These are phyloP conservation scores for Warburgia ugandensis DNA, from an alignment of 164 flowering plant genomes.

Conservation along the genomic window DNA sequence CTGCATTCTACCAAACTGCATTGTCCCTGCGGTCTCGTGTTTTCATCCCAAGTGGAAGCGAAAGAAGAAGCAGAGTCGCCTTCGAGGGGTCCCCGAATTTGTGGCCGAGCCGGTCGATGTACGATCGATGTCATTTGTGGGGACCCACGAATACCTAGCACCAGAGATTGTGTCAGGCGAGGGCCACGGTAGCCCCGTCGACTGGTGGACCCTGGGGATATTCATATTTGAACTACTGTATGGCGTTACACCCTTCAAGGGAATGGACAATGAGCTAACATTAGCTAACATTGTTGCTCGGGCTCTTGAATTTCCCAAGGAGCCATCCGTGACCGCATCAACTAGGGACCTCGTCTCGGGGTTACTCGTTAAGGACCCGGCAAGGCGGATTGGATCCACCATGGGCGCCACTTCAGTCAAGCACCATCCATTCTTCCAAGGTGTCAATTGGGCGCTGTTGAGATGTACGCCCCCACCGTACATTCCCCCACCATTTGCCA, in stretches of 20 bases:
- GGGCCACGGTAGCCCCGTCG: slow-evolving; percentile 87
- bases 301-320: slow-evolving; percentile 75
- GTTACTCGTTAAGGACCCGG: slow-evolving; percentile 61
- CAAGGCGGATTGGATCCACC: slow-evolving; percentile 55
- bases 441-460: slow-evolving; percentile 87
- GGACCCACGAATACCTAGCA: slow-evolving; percentile 86
- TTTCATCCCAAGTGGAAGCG: slow-evolving; percentile 51
- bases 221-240: slow-evolving; percentile 67
- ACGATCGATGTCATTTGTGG: slow-evolving; percentile 85
- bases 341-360: slow-evolving; percentile 57
- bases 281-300: slow-evolving; percentile 78
- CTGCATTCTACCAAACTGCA: slow-evolving; percentile 72
- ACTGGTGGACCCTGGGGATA: slow-evolving; percentile 93
- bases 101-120: slow-evolving; percentile 71
- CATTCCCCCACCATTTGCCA: slow-evolving; percentile 38
- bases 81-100: slow-evolving; percentile 34
- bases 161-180: slow-evolving; percentile 88
- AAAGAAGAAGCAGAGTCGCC: slow-evolving; percentile 36
- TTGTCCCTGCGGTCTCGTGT: slow-evolving; percentile 74
- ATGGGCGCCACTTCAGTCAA: slow-evolving; percentile 75
- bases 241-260: slow-evolving; percentile 76
- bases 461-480: slow-evolving; percentile 67
- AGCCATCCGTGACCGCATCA: slow-evolving; percentile 34
- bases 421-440: slow-evolving; percentile 68
- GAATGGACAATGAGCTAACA: slow-evolving; percentile 64